A percentile compares a stretch with the other conserved stretches of the same genome.
Evolutionary conservation across 1,139 yeast genomes (phyloP).

Genomic region (Meyerozyma elateridarum): DNA sequence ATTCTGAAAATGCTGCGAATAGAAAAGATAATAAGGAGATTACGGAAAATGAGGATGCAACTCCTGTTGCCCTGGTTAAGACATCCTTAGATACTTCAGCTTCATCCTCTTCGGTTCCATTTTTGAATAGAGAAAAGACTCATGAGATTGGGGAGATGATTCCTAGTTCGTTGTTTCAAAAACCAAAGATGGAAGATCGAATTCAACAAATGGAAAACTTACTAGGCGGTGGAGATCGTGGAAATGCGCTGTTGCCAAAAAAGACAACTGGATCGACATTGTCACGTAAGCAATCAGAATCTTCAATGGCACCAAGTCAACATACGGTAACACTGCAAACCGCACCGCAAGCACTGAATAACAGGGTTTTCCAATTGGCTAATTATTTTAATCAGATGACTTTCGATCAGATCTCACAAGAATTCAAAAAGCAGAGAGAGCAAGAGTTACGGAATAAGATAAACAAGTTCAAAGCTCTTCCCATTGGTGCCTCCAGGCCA

Average conservation of each 20-base stretch:
- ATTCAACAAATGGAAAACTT: conserved; percentile 20
- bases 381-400: conserved; percentile 71
- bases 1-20: conserved; percentile 22
- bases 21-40: conserved; percentile 1
- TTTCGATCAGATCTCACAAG: conserved; percentile 75
- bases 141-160: conserved; percentile 20
- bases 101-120: not conserved
- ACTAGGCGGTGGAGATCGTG: conserved; percentile 3
- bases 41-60: conserved; percentile 2
- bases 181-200: conserved; percentile 19
- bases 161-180: conserved; percentile 21
- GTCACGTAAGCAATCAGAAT: conserved; percentile 10
- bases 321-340: conserved; percentile 1
- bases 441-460: conserved; percentile 60
- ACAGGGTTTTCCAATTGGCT: conserved; percentile 58
- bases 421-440: conserved; percentile 85
- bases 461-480: conserved; percentile 67
- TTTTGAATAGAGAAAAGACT: conserved; percentile 1
- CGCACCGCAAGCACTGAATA: conserved; percentile 9
- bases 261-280: no score
- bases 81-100: conserved; percentile 4
- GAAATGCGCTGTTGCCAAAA: no score
- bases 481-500: conserved; percentile 75
- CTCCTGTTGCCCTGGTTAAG: conserved; percentile 4
- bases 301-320: not conserved